phyloP scores from a whole-genome alignment of 331 rosid species.

The Rhamnella rubrinervis region DNA sequence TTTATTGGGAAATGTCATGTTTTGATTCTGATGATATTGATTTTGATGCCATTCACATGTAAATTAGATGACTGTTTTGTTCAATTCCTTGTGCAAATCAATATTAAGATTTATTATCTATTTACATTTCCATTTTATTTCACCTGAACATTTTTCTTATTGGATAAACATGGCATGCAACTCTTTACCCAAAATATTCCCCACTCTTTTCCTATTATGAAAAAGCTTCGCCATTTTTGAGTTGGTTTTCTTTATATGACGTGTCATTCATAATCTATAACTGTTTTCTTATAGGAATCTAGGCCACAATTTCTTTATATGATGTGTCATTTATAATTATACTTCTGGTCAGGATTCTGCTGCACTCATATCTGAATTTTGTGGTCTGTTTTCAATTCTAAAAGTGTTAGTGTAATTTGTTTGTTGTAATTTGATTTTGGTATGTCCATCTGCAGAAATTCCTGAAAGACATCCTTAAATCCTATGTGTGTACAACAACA shows the following conservation, averaged over 20 bases:
- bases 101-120: not conserved
- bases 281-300: slow-evolving; percentile 57
- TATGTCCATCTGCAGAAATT: too few species aligned
- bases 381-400: too few species aligned
- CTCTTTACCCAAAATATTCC: slow-evolving; percentile 59
- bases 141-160: not conserved
- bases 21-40: too few species aligned
- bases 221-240: slow-evolving; percentile 54
- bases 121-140: not conserved
- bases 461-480: too few species aligned
- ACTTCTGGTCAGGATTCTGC: slow-evolving; percentile 33
- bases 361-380: too few species aligned
- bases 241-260: slow-evolving; percentile 21
- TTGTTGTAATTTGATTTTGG: too few species aligned
- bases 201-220: slow-evolving; percentile 55
- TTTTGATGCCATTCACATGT: too few species aligned
- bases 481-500: too few species aligned
- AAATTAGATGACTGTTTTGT: too few species aligned
- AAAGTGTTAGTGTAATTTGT: too few species aligned
- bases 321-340: too few species aligned
- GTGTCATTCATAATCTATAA: slow-evolving; percentile 11
- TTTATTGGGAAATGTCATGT: too few species aligned
- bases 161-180: slow-evolving; percentile 80
- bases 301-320: slow-evolving; percentile 61
- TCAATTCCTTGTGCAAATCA: not conserved